A percentile compares a stretch with the other conserved stretches of the same genome.
Evolutionary conservation across 2,329 filamentous ascomycete genomes (phyloP).

Genomic region (Zymoseptoria passerinii): DNA sequence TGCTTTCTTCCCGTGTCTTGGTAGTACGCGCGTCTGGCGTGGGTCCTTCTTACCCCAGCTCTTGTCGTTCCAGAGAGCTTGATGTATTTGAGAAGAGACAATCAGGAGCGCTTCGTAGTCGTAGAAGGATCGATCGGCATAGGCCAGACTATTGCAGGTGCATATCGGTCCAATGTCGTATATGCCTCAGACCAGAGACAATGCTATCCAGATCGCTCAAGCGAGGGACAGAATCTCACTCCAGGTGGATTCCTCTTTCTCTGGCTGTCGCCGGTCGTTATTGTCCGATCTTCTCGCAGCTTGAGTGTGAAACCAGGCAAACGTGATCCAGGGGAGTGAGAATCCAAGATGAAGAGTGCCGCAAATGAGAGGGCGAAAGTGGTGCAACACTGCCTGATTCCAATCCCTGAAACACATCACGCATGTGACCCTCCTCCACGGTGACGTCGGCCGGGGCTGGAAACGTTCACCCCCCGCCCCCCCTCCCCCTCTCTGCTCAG

Average conservation of each 20-base stretch:
- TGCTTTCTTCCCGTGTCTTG: conserved; percentile 8
- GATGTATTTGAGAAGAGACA: not conserved
- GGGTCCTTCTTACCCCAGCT: not conserved
- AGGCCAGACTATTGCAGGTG: not conserved
- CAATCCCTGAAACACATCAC: not conserved
- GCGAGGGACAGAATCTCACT: not conserved
- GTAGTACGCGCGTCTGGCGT: not conserved
- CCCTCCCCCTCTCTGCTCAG: not conserved
- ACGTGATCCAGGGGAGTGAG: not conserved
- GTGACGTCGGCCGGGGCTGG: not conserved
- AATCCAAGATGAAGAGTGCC: not conserved
- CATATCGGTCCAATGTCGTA: not conserved
- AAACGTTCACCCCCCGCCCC: not conserved
- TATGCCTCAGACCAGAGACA: not conserved
- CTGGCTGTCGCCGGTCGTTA: not conserved
- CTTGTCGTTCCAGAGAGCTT: not conserved
- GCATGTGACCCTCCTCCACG: not conserved
- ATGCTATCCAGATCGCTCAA: not conserved
- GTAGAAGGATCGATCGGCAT: not conserved
- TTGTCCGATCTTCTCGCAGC: not conserved
- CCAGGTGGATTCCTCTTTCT: not conserved
- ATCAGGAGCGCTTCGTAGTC: not conserved
- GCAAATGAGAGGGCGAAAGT: not conserved
- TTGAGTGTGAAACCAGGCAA: not conserved
- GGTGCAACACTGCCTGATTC: not conserved